Conservation (phyloP, 192 early-diverging fungal genomes). For the Backusella westeae region DNA sequence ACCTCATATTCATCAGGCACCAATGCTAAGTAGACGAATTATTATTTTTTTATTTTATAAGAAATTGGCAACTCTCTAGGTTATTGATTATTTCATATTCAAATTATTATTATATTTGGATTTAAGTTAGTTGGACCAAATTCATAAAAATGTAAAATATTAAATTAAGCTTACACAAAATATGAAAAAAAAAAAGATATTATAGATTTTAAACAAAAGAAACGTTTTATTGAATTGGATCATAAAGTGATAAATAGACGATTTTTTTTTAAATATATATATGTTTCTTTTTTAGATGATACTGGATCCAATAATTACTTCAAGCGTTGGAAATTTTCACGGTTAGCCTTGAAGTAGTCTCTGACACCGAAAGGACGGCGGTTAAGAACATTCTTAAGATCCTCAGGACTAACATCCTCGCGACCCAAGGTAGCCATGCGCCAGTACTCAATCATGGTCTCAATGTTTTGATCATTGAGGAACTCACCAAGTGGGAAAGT, state of each 20-base stretch:
- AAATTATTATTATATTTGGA: too few species aligned
- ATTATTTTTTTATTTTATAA: too few species aligned
- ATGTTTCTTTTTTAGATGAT: not conserved
- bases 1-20: too few species aligned
- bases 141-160: too few species aligned
- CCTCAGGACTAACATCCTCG: constrained; percentile 2
- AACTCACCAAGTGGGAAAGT: constrained; percentile 25
- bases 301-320: not conserved
- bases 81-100: too few species aligned
- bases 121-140: too few species aligned
- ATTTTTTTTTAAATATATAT: not conserved
- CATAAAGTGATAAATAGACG: not conserved
- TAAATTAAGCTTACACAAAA: not conserved
- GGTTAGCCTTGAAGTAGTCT: constrained; percentile 22
- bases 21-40: too few species aligned
- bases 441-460: constrained; percentile 19
- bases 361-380: constrained; percentile 12
- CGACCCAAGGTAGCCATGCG: constrained; percentile 5
- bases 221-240: not conserved
- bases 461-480: constrained; percentile 21
- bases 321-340: constrained; percentile 13
- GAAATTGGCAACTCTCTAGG: too few species aligned
- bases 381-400: constrained; percentile 12
- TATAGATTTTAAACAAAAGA: not conserved
- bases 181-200: not conserved